Percentiles rank a stretch among this genome's conserved stretches.
These are phyloP conservation scores for Ocimum tenuiflorum DNA, from an alignment of 257 asterid species.

Conservation along the genomic window DNA sequence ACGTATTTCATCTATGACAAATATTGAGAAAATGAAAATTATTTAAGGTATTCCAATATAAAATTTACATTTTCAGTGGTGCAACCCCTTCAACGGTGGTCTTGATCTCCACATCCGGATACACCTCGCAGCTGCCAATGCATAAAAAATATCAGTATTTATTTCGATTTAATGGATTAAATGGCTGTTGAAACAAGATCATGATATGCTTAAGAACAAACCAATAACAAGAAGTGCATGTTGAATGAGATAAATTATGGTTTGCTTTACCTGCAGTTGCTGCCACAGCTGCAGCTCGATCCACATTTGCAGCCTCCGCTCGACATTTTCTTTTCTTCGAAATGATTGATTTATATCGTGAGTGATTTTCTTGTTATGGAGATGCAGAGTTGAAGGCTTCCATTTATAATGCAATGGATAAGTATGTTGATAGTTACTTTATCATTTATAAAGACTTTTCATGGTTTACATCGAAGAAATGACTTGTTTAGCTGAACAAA, in stretches of 20 bases:
- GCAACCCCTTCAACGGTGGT: conserved; percentile 38
- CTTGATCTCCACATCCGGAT: conserved; percentile 30
- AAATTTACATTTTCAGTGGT: conserved; percentile 27
- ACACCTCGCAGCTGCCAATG: conserved; percentile 28
- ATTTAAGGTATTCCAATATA: background rate
- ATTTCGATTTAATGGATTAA: too few species aligned
- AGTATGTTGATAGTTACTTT: background rate
- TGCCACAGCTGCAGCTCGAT: conserved; percentile 39
- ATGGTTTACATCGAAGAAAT: background rate
- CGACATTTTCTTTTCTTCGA: conserved; percentile 24
- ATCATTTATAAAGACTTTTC: background rate
- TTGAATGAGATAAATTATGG: background rate
- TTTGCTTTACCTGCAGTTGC: conserved; percentile 23
- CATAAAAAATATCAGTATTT: background rate
- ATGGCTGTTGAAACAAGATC: background rate
- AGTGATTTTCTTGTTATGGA: background rate
- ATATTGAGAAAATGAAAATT: background rate
- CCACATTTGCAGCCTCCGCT: conserved; percentile 31
- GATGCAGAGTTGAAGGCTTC: background rate
- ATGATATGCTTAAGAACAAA: background rate
- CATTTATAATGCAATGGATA: conserved; percentile 12
- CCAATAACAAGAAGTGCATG: too few species aligned
- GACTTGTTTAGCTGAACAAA: background rate
- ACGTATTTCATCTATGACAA: too few species aligned
- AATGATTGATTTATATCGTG: background rate